A percentile compares a stretch with the other conserved stretches of the same genome.
Evolutionary conservation across 2,329 filamentous ascomycete species (phyloP).

Genomic region (Penicillium fuscoglaucum): DNA sequence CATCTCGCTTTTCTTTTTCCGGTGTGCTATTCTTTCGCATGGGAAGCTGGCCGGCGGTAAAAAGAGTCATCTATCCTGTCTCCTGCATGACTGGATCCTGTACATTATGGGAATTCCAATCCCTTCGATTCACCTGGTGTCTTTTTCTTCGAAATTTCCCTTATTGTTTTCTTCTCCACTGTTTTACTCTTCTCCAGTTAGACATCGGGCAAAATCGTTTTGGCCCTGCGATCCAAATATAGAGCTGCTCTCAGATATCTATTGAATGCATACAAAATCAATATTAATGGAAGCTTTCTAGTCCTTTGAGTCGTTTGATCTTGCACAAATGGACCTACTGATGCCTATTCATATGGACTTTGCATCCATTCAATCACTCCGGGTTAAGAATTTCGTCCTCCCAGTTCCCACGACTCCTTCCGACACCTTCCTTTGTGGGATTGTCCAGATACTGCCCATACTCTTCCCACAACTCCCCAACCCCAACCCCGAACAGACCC

Average conservation of each 20-base stretch:
- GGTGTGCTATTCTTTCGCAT: conserved; percentile 29
- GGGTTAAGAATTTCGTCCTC: conserved; percentile 31
- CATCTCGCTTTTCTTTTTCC: conserved; percentile 29
- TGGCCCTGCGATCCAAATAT: conserved; percentile 17
- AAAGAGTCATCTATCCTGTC: conserved; percentile 26
- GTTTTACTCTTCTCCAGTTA: conserved; percentile 19
- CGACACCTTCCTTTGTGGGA: conserved; percentile 3
- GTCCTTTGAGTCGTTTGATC: neutral
- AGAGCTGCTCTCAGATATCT: conserved; percentile 16
- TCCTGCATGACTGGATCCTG: conserved; percentile 38
- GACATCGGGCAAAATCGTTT: conserved; percentile 18
- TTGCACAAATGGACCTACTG: neutral
- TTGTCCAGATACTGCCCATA: conserved; percentile 59
- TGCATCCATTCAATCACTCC: conserved; percentile 7
- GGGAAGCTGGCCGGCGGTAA: conserved; percentile 25
- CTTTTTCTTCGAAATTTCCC: conserved; percentile 27
- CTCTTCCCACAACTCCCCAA: conserved; percentile 71
- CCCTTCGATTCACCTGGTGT: conserved; percentile 36
- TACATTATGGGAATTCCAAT: conserved; percentile 42
- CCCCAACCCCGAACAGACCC: conserved; percentile 62
- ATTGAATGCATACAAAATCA: conserved; percentile 28
- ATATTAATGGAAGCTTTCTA: neutral
- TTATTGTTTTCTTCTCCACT: conserved; percentile 8
- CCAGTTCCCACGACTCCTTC: conserved; percentile 23
- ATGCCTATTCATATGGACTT: conserved; percentile 1